Base-by-base conservation (phyloP, 306 rosid species). In the Glycine tomentella region DNA sequence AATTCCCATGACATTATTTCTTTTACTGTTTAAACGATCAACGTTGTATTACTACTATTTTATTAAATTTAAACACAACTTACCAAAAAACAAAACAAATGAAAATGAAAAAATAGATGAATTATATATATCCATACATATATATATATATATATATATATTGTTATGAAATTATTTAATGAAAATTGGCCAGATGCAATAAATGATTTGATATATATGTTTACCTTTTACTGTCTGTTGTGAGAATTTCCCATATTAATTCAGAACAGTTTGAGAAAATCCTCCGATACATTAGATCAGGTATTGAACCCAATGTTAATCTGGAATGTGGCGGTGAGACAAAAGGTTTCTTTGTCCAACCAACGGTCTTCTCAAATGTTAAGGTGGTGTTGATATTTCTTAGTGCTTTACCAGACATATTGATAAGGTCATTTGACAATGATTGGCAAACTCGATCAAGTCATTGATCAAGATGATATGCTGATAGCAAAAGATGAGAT, bases 321-420 rank as follows among this genome's bases (percentile, higher is more conserved):
- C 85, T 88, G 14, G 91, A 90, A 85, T 69, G 88, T 38, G 42
- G 42, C 42, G 42, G 42, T 38, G 42, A 38, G 3, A 38, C 42
- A 17, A 77, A 77, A 40, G 66, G 66, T 31, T 76, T 63, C 73
- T 63, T 49, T 49, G 36, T 62, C 49, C 65, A 38, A 33, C 81
- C 97, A 57, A 88, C 92, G 5, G 91, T 92, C 51, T 90, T 92
- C 84, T 92, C 94, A 58, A 77, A 88, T 65, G 94, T 89, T 61
- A 33, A 84, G 84, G 93, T 74, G 20, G 3, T 86, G 64, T 72
- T 34, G 13, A 82, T n/a, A 5, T 38, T 58, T 75, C 58, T 59
- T 34, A 48, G 40, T 44, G 44, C 8, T 31, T 16, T 25, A 13
- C n/a, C 12, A 73, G 20, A 25, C 34, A 38, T 77, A 74, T 57